Percentiles rank a stretch among this genome's conserved stretches.
phyloP scores from a whole-genome alignment of 148 eudicot genomes.

The Vaccinium macrocarpon region DNA sequence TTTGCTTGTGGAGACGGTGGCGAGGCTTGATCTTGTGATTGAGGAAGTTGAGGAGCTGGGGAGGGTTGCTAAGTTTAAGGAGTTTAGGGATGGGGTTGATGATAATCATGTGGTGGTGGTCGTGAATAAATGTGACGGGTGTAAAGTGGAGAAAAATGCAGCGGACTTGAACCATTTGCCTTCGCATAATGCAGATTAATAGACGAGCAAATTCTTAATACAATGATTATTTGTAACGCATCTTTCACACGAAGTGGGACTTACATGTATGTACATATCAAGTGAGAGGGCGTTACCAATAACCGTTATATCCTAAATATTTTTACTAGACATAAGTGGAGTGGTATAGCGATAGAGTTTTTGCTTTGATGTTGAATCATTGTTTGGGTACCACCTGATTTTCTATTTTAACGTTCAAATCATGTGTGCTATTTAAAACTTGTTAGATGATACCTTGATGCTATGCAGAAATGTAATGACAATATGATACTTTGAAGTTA shows the following conservation, averaged over 20 bases:
- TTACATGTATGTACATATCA: too few species aligned
- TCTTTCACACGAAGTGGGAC: too few species aligned
- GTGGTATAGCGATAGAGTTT: neutral
- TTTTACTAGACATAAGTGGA: too few species aligned
- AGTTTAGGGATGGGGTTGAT: conserved; percentile 36
- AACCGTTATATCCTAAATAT: too few species aligned
- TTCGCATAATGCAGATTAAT: conserved; percentile 48
- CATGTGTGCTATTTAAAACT: neutral
- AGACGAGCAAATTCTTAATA: too few species aligned
- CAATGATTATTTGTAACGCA: too few species aligned
- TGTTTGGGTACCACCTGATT: neutral
- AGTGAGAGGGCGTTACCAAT: too few species aligned
- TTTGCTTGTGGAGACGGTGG: conserved; percentile 80
- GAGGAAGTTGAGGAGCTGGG: conserved; percentile 90
- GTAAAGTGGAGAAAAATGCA: conserved; percentile 9
- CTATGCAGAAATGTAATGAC: neutral
- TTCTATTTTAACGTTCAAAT: neutral
- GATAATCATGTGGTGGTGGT: conserved; percentile 22
- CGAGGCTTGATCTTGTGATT: conserved; percentile 77
- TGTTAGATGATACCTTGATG: neutral
- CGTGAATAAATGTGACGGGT: conserved; percentile 11
- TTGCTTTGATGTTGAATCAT: neutral
- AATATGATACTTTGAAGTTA: neutral
- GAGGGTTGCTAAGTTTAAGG: conserved; percentile 65
- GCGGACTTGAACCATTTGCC: conserved; percentile 49